These are phyloP conservation scores for Ceratocystis harringtonii DNA, from an alignment of 2,329 filamentous ascomycete species.

Conservation along the genomic window DNA sequence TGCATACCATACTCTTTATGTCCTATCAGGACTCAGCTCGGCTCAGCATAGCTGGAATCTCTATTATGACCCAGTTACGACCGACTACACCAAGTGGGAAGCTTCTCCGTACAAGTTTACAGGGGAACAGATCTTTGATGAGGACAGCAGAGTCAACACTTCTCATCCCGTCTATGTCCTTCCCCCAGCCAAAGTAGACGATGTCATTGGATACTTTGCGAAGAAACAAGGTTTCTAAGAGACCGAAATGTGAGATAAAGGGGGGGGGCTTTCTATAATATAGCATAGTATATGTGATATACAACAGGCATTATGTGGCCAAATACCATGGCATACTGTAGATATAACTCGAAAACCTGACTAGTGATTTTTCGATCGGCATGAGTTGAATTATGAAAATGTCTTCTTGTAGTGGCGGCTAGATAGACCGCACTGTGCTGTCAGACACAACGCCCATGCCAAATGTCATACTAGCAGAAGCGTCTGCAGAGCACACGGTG, in stretches of 20 bases:
- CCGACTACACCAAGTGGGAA: conserved; percentile 13
- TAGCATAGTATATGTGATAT: not conserved
- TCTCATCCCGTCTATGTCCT: conserved; percentile 80
- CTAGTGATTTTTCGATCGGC: not conserved
- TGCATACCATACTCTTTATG: conserved; percentile 87
- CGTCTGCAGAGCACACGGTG: no score
- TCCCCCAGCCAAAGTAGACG: conserved; percentile 52
- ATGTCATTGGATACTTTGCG: conserved; percentile 50
- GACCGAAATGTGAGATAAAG: not conserved
- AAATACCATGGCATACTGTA: not conserved
- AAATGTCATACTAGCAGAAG: no score
- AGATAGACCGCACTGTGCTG: no score
- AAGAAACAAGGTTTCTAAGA: conserved; percentile 41
- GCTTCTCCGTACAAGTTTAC: conserved; percentile 7
- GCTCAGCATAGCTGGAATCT: conserved; percentile 55
- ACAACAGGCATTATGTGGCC: not conserved
- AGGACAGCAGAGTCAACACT: conserved; percentile 51
- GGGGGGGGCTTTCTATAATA: no score
- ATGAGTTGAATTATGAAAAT: no score
- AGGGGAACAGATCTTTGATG: conserved; percentile 44
- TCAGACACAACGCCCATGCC: no score
- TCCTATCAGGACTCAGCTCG: conserved; percentile 69
- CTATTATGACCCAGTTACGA: conserved; percentile 19
- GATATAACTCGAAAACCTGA: not conserved
- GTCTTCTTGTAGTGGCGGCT: no score